phyloP scores from a whole-genome alignment of 257 asterid genomes.

The Capsicum chinense region DNA sequence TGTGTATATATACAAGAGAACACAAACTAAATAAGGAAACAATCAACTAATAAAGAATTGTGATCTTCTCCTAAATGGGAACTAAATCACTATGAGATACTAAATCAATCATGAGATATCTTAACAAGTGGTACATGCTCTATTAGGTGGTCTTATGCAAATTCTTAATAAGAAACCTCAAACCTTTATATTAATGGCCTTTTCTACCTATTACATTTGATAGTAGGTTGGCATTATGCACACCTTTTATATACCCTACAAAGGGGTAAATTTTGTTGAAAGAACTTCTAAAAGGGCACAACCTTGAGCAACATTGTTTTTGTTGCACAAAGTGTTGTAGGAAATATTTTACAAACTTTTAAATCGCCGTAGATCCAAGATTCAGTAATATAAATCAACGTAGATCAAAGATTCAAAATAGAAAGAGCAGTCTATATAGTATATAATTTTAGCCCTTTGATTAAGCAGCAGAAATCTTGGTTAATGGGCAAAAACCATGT shows the following conservation, averaged over 20 bases:
- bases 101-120: too few species aligned
- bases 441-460: not conserved
- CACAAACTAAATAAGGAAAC: too few species aligned
- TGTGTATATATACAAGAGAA: too few species aligned
- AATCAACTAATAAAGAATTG: too few species aligned
- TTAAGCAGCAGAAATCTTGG: not conserved
- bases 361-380: not conserved
- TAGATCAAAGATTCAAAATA: too few species aligned
- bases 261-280: not conserved
- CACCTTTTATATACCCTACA: not conserved
- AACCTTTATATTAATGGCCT: not conserved
- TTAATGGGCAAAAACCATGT: slow-evolving; percentile 73
- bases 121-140: too few species aligned
- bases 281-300: not conserved
- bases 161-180: not conserved
- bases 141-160: not conserved
- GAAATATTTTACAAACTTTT: not conserved
- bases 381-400: too few species aligned
- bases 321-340: not conserved
- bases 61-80: too few species aligned
- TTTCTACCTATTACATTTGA: not conserved
- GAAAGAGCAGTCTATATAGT: not conserved
- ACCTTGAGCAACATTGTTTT: not conserved
- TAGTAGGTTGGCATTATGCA: not conserved
- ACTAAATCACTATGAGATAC: too few species aligned